Evolutionary conservation across 352 stramenopile species (phyloP).

Genomic region (Pythium scleroteichum): DNA sequence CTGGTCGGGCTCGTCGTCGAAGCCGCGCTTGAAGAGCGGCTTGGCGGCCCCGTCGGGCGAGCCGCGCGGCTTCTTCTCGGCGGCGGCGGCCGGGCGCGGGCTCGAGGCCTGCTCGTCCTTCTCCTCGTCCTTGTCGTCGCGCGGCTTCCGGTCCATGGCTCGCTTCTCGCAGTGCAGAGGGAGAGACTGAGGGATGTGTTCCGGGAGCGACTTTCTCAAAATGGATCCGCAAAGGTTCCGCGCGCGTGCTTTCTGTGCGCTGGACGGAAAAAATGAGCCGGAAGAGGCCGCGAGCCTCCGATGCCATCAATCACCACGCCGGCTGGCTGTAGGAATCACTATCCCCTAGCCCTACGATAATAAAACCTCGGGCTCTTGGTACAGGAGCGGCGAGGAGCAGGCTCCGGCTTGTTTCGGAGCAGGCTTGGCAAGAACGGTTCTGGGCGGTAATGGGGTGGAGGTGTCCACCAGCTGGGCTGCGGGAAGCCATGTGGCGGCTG

Average conservation of each 20-base stretch:
- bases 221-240: conserved; percentile 25
- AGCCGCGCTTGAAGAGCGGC: conserved; percentile 35
- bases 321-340: conserved; percentile 8
- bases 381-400: background rate
- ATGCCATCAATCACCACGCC: conserved; percentile 27
- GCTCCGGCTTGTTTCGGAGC: conserved; percentile 19
- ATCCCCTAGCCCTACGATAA: background rate
- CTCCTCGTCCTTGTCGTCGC: conserved; percentile 24
- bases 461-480: background rate
- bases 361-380: conserved; percentile 10
- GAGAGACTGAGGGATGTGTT: background rate
- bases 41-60: conserved; percentile 19
- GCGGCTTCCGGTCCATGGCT: conserved; percentile 22
- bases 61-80: conserved; percentile 12
- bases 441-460: background rate
- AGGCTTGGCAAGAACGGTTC: background rate
- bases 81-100: conserved; percentile 8
- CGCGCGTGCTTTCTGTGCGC: conserved; percentile 19
- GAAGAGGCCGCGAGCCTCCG: conserved; percentile 14
- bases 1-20: conserved; percentile 48
- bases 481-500: conserved; percentile 12
- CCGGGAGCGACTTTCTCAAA: conserved; percentile 21
- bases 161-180: conserved; percentile 2
- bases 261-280: conserved; percentile 1
- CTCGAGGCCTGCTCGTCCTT: conserved; percentile 26